Evolutionary conservation across 169 alveolate genomes (phyloP), one percentile per base, ranked within the genome.

Genomic region (Cystoisospora suis): DNA sequence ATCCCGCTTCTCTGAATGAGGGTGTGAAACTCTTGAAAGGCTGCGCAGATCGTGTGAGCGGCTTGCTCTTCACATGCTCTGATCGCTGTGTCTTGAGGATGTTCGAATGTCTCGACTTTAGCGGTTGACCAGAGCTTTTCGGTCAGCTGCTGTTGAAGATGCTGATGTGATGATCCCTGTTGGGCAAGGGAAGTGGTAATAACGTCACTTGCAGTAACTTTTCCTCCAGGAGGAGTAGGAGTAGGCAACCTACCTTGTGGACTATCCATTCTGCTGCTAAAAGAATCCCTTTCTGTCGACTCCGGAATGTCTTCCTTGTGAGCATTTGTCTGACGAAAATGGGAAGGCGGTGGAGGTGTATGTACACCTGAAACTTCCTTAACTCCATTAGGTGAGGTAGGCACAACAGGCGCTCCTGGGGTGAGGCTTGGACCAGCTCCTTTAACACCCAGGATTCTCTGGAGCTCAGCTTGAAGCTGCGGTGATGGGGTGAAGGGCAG

Each of bases 111-210:
- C 83, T 72, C 83, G 36, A 72, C 83, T 72, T 65, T 65, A 7
- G 77, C 77, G 7, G 20, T 44, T 1, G 77, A 15, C 77, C 77
- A 65, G 42, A 65, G 83, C 20, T 53, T 72, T 38, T 72, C 83
- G 83, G 23, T 72, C 38, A 72, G 56, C 53, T 72, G 83, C 56
- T 72, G 83, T 53, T 40, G 83, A 46, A 72, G 83, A n/a, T 72
- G 83, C 9, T 72, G 83, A 38, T 38, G 83, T 0, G 83, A 12
- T 15, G 83, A 36, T 6, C 42, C 23, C 36, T 3, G 81, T 47
- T 72, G 83, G 36, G 77, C 44, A n/a, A n/a, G n/a, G n/a, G n/a
- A n/a, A n/a, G n/a, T n/a, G n/a, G n/a, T n/a, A n/a, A n/a, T n/a
- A n/a, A n/a, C n/a, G n/a, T n/a, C n/a, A n/a, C n/a, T n/a, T n/a